Base-by-base conservation (phyloP, 768 basidiomycete species). In the Auriscalpium vulgare region DNA sequence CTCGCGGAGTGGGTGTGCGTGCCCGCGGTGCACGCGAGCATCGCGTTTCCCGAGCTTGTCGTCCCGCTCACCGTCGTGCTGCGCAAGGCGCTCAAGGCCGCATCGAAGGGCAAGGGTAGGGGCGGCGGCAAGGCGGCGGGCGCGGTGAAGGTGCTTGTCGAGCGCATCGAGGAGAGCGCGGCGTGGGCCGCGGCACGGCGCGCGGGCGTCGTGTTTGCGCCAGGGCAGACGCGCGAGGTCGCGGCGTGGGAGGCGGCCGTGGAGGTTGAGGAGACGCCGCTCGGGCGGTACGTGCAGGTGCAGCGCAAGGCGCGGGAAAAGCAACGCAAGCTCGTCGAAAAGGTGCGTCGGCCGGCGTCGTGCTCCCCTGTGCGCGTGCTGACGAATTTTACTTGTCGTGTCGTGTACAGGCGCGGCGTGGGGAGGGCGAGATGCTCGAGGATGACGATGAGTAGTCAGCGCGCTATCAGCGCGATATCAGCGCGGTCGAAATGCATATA, bases 31-130 rank as follows among this genome's bases (percentile, higher is more conserved):
- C 87, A 91, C 50, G 87, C 83, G 1, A 90, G 87, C 68, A 84
- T 97, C 57, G 91, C 91, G 1, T 98, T 97, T 77, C 95, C 97
- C 2, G 97, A 99, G 71, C 78, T 95, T 43, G 77, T 84, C 13
- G 81, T 97, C 11, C 94, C 95, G 3, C 74, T 94, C 38, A 71
- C 84, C 14, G 78, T 89, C 10, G 74, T 81, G 1, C 74, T 99
- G 51, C 83, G 84, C 46, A 86, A 87, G 61, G 77, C 81, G 54
- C 63, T 95, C 61, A 97, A 97, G 69, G 74, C 71, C 40, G 73
- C 76, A 23, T 67, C 75, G 21, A 38, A 55, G 57, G 35, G 51
- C 49, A 4, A 52, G 47, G 66, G 70, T 34, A 63, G 69, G 47
- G 63, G 72, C 48, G 57, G 65, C 11, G 69, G 73, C 1, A 90